These are phyloP conservation scores for Pseudogymnoascus sp. DNA, from an alignment of 2,329 filamentous ascomycete species.

Conservation along the genomic window DNA sequence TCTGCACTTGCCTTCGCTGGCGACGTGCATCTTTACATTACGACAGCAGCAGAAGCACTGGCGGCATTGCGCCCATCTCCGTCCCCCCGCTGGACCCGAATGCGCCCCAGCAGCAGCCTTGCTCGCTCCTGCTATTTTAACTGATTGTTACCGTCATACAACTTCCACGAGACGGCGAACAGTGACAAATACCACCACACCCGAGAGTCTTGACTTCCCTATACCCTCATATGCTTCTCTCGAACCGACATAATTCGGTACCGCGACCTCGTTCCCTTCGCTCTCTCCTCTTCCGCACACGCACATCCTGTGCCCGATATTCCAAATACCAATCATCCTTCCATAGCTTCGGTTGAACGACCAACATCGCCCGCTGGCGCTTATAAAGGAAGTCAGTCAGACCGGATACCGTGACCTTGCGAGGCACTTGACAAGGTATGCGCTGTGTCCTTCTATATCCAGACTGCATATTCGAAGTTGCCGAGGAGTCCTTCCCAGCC, in stretches of 20 bases:
- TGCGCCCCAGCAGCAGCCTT: neutral
- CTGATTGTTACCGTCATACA: constrained; percentile 5
- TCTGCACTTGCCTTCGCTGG: constrained; percentile 1
- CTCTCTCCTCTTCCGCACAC: neutral
- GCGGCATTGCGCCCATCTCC: neutral
- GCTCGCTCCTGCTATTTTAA: constrained; percentile 1
- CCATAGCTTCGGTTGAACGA: neutral
- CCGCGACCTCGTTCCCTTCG: neutral
- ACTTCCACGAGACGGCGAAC: neutral
- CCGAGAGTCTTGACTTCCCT: neutral
- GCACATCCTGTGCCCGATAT: neutral
- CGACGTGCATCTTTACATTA: neutral
- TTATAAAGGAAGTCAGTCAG: constrained; percentile 6
- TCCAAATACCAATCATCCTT: constrained; percentile 1
- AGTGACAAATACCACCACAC: constrained; percentile 7
- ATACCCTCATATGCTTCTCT: constrained; percentile 4
- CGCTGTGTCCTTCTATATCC: neutral
- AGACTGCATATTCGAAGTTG: neutral
- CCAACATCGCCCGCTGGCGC: neutral
- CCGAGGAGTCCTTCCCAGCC: neutral
- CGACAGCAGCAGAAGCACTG: neutral
- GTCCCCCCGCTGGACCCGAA: neutral
- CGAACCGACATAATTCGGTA: neutral
- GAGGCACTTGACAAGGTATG: constrained; percentile 7
- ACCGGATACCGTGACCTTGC: neutral